Evolutionary conservation across 768 basidiomycete genomes (phyloP), one percentile per base, ranked within the genome.

Genomic region (Russula lepida): DNA sequence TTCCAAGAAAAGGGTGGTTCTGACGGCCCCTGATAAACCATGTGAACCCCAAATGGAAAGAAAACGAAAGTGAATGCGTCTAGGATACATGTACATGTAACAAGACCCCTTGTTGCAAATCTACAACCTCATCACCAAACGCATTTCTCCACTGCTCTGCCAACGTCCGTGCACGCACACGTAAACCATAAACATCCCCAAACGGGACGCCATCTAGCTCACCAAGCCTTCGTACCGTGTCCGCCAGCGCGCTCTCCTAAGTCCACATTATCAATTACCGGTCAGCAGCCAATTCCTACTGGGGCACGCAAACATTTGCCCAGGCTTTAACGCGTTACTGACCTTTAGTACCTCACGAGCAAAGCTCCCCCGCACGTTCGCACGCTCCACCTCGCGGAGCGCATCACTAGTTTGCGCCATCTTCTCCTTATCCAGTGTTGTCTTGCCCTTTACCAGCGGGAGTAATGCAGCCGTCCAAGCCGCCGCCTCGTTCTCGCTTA

Each of bases 401-500:
- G 61, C 33, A 17, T 47, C 37, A 8, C n/a, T 53, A 0, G 51
- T 54, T 51, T 3, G 46, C 28, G 35, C 61, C 28, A 62, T 47
- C 56, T 39, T 58, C 35, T 6, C 7, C 30, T 27, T 21, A 25
- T 62, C 44, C 51, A 49, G 21, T 5, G 5, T 27, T 23, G 37
- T 58, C 37, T 62, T 62, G 12, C 61, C 61, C 44, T 62, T 62
- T 30, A 58, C 61, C 15, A 62, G 46, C 4, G 61, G 61, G 12
- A 62, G 61, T 9, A 62, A 23, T 19, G 44, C 56, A 8, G 49
- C 61, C 23, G 61, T 54, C 61, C 61, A 62, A 19, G 35, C 28
- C 2, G 56, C 35, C 17, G 60, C 56, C 56, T 62, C 35, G 35
- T 19, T 51, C 50, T 52, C 43, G 21, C 33, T 32, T n/a, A 21